phyloP scores from a whole-genome alignment of 352 stramenopile species.

The Phytophthora ohioensis region DNA sequence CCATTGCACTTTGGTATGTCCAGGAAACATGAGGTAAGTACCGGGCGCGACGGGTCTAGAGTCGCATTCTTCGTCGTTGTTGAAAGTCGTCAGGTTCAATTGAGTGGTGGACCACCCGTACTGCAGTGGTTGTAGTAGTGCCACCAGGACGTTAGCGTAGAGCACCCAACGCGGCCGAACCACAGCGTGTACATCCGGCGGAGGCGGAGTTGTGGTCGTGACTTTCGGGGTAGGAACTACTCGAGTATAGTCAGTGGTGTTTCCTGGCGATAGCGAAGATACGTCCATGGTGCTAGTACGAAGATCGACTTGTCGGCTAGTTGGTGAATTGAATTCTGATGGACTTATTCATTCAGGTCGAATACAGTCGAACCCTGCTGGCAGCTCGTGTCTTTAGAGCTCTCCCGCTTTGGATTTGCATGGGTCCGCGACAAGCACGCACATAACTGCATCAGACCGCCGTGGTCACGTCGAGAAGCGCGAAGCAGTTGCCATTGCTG shows the following conservation, averaged over 20 bases:
- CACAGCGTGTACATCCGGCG: neutral
- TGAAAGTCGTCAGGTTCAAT: slow-evolving; percentile 57
- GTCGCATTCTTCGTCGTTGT: slow-evolving; percentile 48
- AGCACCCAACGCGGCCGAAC: slow-evolving; percentile 30
- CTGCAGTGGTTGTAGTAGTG: slow-evolving; percentile 52
- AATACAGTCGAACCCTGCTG: neutral
- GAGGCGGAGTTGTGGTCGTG: neutral
- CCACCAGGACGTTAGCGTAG: slow-evolving; percentile 45
- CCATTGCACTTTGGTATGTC: slow-evolving; percentile 53
- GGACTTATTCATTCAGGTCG: neutral
- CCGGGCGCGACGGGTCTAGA: slow-evolving; percentile 37
- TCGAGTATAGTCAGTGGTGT: neutral
- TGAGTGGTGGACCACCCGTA: slow-evolving; percentile 63
- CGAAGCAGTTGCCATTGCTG: slow-evolving; percentile 3
- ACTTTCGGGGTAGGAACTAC: slow-evolving; percentile 5
- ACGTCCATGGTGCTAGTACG: slow-evolving; percentile 5
- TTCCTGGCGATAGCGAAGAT: neutral
- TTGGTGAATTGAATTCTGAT: slow-evolving; percentile 7
- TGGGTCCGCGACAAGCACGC: neutral
- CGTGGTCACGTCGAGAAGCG: slow-evolving; percentile 3
- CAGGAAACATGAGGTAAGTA: slow-evolving; percentile 66
- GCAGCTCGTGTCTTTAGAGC: neutral
- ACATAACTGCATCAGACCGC: neutral
- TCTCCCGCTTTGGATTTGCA: neutral
- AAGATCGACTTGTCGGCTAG: neutral